These are phyloP conservation scores for Thermomyces lanuginosus DNA, from an alignment of 2,329 filamentous ascomycete genomes.

Conservation along the genomic window DNA sequence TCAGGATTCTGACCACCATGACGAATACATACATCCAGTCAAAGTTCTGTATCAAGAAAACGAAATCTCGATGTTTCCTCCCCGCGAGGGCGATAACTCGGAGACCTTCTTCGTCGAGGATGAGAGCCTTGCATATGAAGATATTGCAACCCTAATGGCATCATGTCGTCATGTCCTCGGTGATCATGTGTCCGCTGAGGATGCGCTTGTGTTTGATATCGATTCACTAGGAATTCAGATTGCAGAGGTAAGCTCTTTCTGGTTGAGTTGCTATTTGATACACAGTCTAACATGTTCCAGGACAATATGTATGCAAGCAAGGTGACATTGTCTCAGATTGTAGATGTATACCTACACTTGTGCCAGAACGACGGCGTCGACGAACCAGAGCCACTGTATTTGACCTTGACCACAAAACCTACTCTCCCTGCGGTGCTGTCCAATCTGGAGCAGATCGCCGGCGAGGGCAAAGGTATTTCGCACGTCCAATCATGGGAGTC, in stretches of 20 bases:
- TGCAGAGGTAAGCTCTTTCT: slow-evolving; percentile 35
- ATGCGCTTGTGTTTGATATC: slow-evolving; percentile 41
- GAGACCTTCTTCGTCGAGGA: slow-evolving; percentile 43
- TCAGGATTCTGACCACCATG: slow-evolving; percentile 2
- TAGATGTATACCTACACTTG: slow-evolving; percentile 43
- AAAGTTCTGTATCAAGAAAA: slow-evolving; percentile 39
- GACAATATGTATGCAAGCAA: slow-evolving; percentile 33
- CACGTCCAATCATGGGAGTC: slow-evolving; percentile 30
- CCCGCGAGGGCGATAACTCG: slow-evolving; percentile 35
- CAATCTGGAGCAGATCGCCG: slow-evolving; percentile 36
- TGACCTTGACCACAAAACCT: slow-evolving; percentile 38
- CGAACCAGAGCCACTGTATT: slow-evolving; percentile 39
- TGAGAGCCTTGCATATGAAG: slow-evolving; percentile 36
- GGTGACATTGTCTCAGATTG: slow-evolving; percentile 39
- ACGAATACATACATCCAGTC: slow-evolving; percentile 27
- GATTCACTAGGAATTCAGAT: slow-evolving; percentile 40
- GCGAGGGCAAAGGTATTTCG: slow-evolving; percentile 42
- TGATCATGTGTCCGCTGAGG: slow-evolving; percentile 38
- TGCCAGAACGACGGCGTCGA: slow-evolving; percentile 42
- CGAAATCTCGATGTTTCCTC: slow-evolving; percentile 44
- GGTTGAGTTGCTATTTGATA: background rate
- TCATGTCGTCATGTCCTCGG: slow-evolving; percentile 39
- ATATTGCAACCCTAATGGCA: slow-evolving; percentile 39
- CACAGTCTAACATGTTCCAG: slow-evolving; percentile 27
- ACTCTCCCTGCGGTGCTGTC: slow-evolving; percentile 38